Evolutionary conservation across 805 yeast genomes (phyloP).

Genomic region (Teunomyces gatunensis): DNA sequence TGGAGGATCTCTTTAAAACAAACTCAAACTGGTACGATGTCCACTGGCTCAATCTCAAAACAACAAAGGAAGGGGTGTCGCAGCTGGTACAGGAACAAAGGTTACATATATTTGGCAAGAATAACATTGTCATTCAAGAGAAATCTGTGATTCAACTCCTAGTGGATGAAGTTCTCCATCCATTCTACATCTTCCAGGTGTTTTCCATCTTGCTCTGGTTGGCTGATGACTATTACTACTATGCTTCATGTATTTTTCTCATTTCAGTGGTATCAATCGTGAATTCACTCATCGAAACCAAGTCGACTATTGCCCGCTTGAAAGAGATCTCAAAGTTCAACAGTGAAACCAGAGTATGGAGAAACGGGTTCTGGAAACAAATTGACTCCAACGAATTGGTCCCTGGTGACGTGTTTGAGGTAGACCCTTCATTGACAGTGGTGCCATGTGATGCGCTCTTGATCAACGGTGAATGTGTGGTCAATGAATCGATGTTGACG

Average conservation of each 20-base stretch:
- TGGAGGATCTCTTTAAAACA: constrained; percentile 80
- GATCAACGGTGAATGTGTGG: constrained; percentile 88
- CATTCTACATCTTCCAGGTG: constrained; percentile 92
- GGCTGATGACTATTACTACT: constrained; percentile 87
- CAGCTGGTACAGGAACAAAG: constrained; percentile 70
- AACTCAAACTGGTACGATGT: constrained; percentile 85
- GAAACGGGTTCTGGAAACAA: constrained; percentile 92
- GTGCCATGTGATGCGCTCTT: constrained; percentile 90
- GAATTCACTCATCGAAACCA: constrained; percentile 85
- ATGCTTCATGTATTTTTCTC: constrained; percentile 86
- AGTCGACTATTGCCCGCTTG: constrained; percentile 65
- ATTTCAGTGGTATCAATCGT: constrained; percentile 79
- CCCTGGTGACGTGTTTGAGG: constrained; percentile 94
- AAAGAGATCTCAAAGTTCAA: constrained; percentile 68
- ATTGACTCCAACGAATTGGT: constrained; percentile 74
- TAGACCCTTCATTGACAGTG: constrained; percentile 71
- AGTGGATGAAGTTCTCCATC: constrained; percentile 87
- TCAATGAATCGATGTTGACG: constrained; percentile 97
- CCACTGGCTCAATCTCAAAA: constrained; percentile 63
- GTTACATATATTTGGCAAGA: constrained; percentile 69
- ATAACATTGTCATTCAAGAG: constrained; percentile 71
- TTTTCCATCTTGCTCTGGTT: constrained; percentile 91
- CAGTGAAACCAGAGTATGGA: constrained; percentile 85
- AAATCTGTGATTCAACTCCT: constrained; percentile 65
- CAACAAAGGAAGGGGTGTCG: constrained; percentile 65